Evolutionary conservation across 257 asterid species (phyloP).

Genomic region (Scutellaria barbata): DNA sequence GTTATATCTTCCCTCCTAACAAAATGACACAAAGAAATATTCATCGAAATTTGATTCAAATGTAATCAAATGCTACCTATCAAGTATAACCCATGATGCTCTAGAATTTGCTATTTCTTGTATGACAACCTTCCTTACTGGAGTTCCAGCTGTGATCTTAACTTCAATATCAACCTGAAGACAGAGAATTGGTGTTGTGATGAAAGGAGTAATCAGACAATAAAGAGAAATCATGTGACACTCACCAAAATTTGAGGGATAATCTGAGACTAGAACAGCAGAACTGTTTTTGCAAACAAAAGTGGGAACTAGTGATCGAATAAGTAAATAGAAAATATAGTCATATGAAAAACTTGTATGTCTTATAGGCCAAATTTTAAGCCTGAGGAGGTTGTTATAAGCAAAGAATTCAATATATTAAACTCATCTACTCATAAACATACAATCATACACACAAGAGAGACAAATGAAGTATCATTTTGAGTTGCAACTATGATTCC

Average conservation of each 20-base stretch:
- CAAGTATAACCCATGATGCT: conserved; percentile 71
- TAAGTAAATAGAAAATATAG: too few species aligned
- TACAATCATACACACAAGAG: neutral
- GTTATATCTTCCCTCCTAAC: conserved; percentile 1
- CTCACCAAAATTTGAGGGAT: neutral
- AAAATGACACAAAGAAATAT: neutral
- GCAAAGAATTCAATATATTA: neutral
- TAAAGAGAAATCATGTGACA: conserved; percentile 2
- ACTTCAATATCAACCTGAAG: conserved; percentile 73
- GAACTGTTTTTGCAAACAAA: neutral
- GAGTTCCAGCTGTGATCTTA: conserved; percentile 71
- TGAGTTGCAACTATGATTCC: neutral
- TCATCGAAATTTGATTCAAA: neutral
- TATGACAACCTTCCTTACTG: conserved; percentile 56
- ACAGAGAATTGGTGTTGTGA: conserved; percentile 2
- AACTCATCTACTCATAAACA: neutral
- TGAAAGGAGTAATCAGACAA: neutral
- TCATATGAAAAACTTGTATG: too few species aligned
- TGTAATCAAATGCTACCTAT: conserved; percentile 44
- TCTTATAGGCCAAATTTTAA: too few species aligned
- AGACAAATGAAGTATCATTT: neutral
- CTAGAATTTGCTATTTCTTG: conserved; percentile 58
- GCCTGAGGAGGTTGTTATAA: neutral
- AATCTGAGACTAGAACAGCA: neutral
- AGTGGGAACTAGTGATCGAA: too few species aligned